Conservation (phyloP, 768 basidiomycete genomes). For the Mycena galopus region DNA sequence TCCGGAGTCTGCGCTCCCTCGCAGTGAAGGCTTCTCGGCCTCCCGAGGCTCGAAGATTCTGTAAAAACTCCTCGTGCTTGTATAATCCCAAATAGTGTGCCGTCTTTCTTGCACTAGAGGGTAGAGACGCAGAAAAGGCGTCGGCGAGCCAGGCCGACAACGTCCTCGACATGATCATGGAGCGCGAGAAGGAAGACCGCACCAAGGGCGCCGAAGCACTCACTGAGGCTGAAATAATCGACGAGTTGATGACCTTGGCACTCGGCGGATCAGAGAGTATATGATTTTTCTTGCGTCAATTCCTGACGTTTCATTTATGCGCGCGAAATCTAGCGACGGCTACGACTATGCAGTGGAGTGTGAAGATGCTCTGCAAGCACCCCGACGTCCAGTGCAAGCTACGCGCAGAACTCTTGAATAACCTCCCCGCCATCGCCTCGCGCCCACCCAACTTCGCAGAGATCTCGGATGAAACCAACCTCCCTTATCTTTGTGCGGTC, state of each 20-base stretch:
- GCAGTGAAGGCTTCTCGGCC: no score
- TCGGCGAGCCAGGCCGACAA: conserved; percentile 14
- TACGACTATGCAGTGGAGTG: conserved; percentile 21
- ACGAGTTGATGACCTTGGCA: conserved; percentile 12
- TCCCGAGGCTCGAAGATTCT: no score
- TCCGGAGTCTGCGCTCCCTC: no score
- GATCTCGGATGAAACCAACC: conserved; percentile 6
- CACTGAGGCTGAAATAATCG: conserved; percentile 16
- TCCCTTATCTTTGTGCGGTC: conserved; percentile 17
- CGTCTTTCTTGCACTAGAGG: no score
- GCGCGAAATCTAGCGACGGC: conserved; percentile 28
- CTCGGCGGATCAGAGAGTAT: conserved; percentile 21
- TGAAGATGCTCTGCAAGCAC: conserved; percentile 24
- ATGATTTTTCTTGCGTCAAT: no score
- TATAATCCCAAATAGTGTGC: no score
- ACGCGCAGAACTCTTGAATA: conserved; percentile 3
- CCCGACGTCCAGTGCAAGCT: conserved; percentile 21
- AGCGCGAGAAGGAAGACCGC: conserved; percentile 12
- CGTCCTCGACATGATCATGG: conserved; percentile 18
- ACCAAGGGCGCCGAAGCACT: neutral
- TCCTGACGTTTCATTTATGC: neutral
- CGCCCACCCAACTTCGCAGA: conserved; percentile 12
- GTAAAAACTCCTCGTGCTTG: no score
- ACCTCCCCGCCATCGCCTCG: neutral
- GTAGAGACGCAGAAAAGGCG: conserved; percentile 7